Conservation (phyloP, 1,139 yeast genomes). For the Blastobotrys buckinghamii region DNA sequence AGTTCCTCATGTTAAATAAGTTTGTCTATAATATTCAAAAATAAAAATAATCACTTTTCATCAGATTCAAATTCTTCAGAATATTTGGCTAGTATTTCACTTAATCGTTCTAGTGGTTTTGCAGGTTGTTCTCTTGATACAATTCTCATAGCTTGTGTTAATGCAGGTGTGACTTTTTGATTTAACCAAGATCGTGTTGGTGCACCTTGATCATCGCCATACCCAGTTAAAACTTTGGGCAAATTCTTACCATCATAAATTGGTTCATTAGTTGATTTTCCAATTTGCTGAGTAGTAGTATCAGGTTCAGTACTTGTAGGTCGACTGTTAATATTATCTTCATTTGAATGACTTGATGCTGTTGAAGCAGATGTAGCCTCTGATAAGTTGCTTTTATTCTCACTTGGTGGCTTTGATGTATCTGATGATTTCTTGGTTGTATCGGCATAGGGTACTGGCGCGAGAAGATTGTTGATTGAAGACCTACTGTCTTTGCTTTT, state of each 20-base stretch:
- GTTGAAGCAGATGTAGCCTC: not conserved
- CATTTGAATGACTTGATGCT: not conserved
- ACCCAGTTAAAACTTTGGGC: conserved; percentile 3
- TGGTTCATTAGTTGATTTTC: not conserved
- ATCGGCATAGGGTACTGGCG: too few species aligned
- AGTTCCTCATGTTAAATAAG: too few species aligned
- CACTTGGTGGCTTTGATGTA: too few species aligned
- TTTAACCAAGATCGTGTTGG: conserved; percentile 75
- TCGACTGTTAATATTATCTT: not conserved
- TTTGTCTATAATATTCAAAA: too few species aligned
- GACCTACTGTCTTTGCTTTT: too few species aligned
- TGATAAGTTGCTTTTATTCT: too few species aligned
- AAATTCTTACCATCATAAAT: not conserved
- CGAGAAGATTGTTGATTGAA: too few species aligned
- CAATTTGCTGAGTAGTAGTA: too few species aligned
- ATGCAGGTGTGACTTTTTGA: conserved; percentile 57
- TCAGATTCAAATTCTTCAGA: conserved; percentile 4
- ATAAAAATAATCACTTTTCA: too few species aligned
- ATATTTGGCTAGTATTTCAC: conserved; percentile 54
- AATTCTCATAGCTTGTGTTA: conserved; percentile 64
- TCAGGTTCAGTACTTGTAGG: not conserved
- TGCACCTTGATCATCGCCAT: conserved; percentile 28
- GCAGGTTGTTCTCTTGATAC: conserved; percentile 50
- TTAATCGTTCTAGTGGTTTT: conserved; percentile 65
- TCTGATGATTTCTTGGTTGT: too few species aligned